Percentiles rank a stretch among this genome's conserved stretches.
Evolutionary conservation across 1,284 basidiomycete species (phyloP).

Genomic region (Ustilago nuda): DNA sequence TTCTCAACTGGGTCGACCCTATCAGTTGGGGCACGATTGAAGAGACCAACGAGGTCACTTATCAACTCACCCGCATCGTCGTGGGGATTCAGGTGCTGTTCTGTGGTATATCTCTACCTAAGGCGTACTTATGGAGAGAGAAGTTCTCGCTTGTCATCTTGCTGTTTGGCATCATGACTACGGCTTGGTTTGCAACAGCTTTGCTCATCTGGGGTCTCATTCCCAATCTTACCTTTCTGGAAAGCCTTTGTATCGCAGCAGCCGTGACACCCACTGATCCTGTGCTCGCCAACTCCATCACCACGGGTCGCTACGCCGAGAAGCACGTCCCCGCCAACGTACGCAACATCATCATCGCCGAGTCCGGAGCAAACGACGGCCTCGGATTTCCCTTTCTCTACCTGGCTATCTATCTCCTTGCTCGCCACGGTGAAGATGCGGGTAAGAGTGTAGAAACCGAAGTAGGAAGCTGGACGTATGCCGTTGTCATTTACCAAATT

Average conservation of each 20-base stretch:
- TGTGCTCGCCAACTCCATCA: slow-evolving; percentile 69
- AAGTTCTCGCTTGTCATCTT: slow-evolving; percentile 67
- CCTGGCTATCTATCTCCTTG: slow-evolving; percentile 69
- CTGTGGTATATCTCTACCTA: slow-evolving; percentile 70
- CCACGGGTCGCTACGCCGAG: slow-evolving; percentile 70
- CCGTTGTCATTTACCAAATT: slow-evolving; percentile 70
- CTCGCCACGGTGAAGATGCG: slow-evolving; percentile 50
- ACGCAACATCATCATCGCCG: slow-evolving; percentile 70
- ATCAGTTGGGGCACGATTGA: slow-evolving; percentile 54
- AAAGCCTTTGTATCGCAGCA: slow-evolving; percentile 69
- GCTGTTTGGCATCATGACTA: slow-evolving; percentile 70
- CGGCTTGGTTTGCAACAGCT: slow-evolving; percentile 70
- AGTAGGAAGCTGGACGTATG: slow-evolving; percentile 70
- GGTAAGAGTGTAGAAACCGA: slow-evolving; percentile 61
- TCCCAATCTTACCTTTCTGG: slow-evolving; percentile 68
- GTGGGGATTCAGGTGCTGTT: slow-evolving; percentile 69
- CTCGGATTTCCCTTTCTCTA: slow-evolving; percentile 66
- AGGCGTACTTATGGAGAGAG: slow-evolving; percentile 65
- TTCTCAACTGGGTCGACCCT: slow-evolving; percentile 66
- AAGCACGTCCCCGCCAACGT: slow-evolving; percentile 70
- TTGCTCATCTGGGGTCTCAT: slow-evolving; percentile 69
- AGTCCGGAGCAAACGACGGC: slow-evolving; percentile 71
- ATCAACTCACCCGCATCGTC: slow-evolving; percentile 69
- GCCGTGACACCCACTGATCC: slow-evolving; percentile 71
- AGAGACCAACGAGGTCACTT: slow-evolving; percentile 68